phyloP scores from a whole-genome alignment of 306 rosid species.

The Vigna angularis region DNA sequence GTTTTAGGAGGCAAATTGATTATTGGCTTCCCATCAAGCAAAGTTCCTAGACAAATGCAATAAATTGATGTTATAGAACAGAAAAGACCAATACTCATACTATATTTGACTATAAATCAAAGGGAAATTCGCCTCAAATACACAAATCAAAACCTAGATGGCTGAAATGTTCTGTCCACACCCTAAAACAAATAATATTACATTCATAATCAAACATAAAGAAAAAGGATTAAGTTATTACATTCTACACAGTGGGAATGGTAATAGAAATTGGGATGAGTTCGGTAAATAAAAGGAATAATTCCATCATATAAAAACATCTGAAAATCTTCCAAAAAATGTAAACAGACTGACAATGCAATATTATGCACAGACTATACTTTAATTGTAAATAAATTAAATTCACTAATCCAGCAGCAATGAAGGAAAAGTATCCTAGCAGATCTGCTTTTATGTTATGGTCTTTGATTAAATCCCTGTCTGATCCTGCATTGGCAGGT shows the following conservation, averaged over 20 bases:
- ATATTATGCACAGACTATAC: background rate
- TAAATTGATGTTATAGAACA: slow-evolving; percentile 32
- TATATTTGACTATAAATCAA: slow-evolving; percentile 34
- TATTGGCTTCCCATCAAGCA: slow-evolving; percentile 91
- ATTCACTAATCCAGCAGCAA: background rate
- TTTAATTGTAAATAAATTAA: background rate
- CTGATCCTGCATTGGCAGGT: background rate
- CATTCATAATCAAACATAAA: slow-evolving; percentile 11
- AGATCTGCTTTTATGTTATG: background rate
- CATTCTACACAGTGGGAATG: background rate
- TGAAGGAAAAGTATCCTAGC: background rate
- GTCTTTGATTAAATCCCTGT: background rate
- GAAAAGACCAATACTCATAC: slow-evolving; percentile 19
- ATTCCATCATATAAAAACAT: slow-evolving; percentile 31
- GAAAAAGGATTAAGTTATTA: slow-evolving; percentile 17
- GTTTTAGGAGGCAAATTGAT: slow-evolving; percentile 87
- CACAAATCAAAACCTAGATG: slow-evolving; percentile 34
- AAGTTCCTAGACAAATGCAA: slow-evolving; percentile 66
- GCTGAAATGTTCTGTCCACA: slow-evolving; percentile 31
- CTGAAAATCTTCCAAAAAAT: background rate
- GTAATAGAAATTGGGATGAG: slow-evolving; percentile 30
- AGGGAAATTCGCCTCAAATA: slow-evolving; percentile 24
- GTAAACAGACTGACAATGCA: too few species aligned
- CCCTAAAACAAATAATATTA: slow-evolving; percentile 21
- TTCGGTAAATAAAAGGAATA: slow-evolving; percentile 9